Percentiles rank a stretch among this genome's conserved stretches.
These are phyloP conservation scores for Botrytis deweyae DNA, from an alignment of 2,329 filamentous ascomycete species.

Conservation along the genomic window DNA sequence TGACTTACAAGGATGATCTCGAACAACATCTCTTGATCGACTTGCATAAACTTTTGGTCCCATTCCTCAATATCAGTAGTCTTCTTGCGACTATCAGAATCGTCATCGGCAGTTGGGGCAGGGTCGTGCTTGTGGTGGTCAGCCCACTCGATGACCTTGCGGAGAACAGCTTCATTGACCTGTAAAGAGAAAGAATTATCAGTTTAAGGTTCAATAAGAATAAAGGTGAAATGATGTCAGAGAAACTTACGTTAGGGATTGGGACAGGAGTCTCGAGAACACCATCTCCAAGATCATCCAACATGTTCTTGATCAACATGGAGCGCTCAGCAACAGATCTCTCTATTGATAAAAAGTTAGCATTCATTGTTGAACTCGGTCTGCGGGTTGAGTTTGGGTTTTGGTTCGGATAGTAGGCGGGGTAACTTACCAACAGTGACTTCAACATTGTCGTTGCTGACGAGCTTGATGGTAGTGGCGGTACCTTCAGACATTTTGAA, in stretches of 20 bases:
- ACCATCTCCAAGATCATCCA: conserved; percentile 80
- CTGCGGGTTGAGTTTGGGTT: conserved; percentile 10
- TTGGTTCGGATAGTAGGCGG: conserved; percentile 21
- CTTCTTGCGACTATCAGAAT: conserved; percentile 94
- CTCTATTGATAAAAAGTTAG: conserved; percentile 50
- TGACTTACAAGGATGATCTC: conserved; percentile 89
- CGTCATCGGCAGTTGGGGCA: conserved; percentile 76
- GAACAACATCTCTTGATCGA: conserved; percentile 99
- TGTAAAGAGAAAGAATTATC: conserved; percentile 39
- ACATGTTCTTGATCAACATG: conserved; percentile 96
- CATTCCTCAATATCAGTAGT: conserved; percentile 99
- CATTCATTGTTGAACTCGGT: conserved; percentile 17
- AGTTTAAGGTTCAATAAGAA: conserved; percentile 18
- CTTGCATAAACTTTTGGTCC: conserved; percentile 99
- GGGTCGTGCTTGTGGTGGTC: conserved; percentile 91
- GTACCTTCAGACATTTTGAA: conserved; percentile 40
- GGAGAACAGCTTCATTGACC: conserved; percentile 90
- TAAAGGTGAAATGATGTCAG: not conserved
- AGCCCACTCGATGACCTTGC: conserved; percentile 98
- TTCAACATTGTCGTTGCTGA: conserved; percentile 50
- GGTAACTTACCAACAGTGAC: conserved; percentile 50
- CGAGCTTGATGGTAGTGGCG: conserved; percentile 44
- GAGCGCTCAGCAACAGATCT: conserved; percentile 86
- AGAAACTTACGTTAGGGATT: conserved; percentile 69
- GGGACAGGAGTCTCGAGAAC: conserved; percentile 60